phyloP scores from a whole-genome alignment of 306 rosid genomes.

The Malus orientalis region DNA sequence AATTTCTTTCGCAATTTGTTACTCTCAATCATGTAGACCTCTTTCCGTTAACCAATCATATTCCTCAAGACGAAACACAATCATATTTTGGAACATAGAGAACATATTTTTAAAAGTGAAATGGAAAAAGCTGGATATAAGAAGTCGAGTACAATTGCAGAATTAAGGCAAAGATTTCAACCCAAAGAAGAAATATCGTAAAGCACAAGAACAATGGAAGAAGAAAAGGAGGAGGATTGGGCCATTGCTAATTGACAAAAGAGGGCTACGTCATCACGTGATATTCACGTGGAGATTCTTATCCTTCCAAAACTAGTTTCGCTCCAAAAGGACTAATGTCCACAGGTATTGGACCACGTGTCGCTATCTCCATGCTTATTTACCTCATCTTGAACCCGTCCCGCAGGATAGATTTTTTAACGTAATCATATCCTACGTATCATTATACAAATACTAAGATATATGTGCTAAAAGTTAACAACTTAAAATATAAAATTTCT shows the following conservation, averaged over 20 bases:
- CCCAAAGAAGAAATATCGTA: neutral
- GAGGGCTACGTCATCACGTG: constrained; percentile 37
- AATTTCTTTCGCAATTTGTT: neutral
- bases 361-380: constrained; percentile 15
- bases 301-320: constrained; percentile 29
- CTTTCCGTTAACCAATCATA: neutral
- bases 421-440: no score
- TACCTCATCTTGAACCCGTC: neutral
- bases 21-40: neutral
- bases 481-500: no score
- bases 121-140: neutral
- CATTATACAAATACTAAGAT: no score
- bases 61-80: neutral
- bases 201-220: neutral
- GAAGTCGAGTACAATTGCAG: neutral
- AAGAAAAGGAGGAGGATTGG: neutral
- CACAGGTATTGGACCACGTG: constrained; percentile 59
- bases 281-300: constrained; percentile 56
- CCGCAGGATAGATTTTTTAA: no score
- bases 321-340: constrained; percentile 4
- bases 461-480: no score
- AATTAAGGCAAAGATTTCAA: constrained; percentile 3
- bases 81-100: neutral
- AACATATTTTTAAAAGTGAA: neutral
- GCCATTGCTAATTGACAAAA: neutral